Base-by-base conservation (phyloP, 352 stramenopile species). In the Pythium periplocum region DNA sequence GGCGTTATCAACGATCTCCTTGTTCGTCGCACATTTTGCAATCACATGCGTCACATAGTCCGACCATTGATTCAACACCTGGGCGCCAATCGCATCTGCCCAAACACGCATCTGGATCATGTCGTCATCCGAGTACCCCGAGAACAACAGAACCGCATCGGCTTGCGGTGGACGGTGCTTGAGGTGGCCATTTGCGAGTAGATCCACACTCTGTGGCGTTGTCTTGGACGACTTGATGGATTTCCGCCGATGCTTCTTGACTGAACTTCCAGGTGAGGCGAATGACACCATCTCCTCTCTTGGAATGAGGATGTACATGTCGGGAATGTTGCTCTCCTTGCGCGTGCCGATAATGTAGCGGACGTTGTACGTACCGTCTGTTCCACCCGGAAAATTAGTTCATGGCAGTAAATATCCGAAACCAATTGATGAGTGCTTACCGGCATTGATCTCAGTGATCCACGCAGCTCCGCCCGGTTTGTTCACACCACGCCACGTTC, bases 401-500 rank as follows among this genome's bases (percentile, higher is more conserved):
- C 41, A 3, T 44, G 30, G 11, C 7, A 42, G 11, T 26, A 40
- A 1, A 34, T 41, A 2, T 6, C 48, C 35, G 3, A 37, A 26
- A 58, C 31, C 53, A 6, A 48, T 12, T 8, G 31, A 31, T n/a
- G 9, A 3, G 4, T 7, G 45, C 49, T 30, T 51, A 86, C 75
- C 62, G 6, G 38, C 61, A 46, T 94, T 64, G 17, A 86, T 61
- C 11, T 78, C 67, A 3, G 67, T 86, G 45, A 97, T 90, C 52
- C 80, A 76, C 7, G 73, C 93, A 1, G 90, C 73, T 8, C 93
- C 93, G 17, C 93, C 92, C 8, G 70, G 78, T 67, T 96, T 95
- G 73, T 98, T 98, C 31, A 97, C 86, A 1, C 93, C 93, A 4
- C 83, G 62, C 88, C 90, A 97, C 52, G 87, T 97, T 10, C 93